Evolutionary conservation across 176 grass and related monocot species (phyloP), one percentile per base, ranked within the genome.

Genomic region (Bothriochloa decipiens): DNA sequence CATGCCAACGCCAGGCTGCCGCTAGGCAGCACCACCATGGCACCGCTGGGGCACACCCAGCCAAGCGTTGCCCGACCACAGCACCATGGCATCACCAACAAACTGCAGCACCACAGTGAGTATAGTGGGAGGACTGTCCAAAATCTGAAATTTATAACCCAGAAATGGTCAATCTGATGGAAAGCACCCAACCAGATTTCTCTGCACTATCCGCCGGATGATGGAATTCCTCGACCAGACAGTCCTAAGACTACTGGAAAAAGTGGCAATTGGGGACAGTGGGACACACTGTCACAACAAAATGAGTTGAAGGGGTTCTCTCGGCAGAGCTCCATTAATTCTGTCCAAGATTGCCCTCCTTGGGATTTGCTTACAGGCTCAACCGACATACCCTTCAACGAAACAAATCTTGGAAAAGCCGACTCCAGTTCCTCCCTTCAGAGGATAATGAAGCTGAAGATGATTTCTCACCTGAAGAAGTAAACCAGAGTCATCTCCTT

Each of bases 341-440:
- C 84, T 16, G 80, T 89, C 55, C 91, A 91, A 85, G 91, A 96
- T 86, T 86, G 79, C 20, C 86, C 83, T 55, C 60, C 88, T 69
- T 85, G 91, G 86, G 91, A 90, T 87, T 68, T 74, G 73, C 75
- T 84, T 90, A 80, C 84, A 91, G 88, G 83, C 64, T 93, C 77
- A 96, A 91, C 76, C 85, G 89, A 55, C 87, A 90, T 20, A 65
- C 86, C 74, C 39, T 91, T 16, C 88, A 91, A 82, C 83, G 84
- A 74, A 96, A 91, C 65, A 96, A 91, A 83, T 96, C 89, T 29
- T 91, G 94, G 46, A 96, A 96, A 73, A 96, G 94, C 27, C 70
- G 94, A 65, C 94, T 93, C 77, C 91, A 96, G 72, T 91, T 96
- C 83, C 91, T 93, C 20, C 89, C 87, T 23, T 87, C 91, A 33